Base-by-base conservation (phyloP, 2,329 filamentous ascomycete genomes). In the Sclerotinia trifoliorum region DNA sequence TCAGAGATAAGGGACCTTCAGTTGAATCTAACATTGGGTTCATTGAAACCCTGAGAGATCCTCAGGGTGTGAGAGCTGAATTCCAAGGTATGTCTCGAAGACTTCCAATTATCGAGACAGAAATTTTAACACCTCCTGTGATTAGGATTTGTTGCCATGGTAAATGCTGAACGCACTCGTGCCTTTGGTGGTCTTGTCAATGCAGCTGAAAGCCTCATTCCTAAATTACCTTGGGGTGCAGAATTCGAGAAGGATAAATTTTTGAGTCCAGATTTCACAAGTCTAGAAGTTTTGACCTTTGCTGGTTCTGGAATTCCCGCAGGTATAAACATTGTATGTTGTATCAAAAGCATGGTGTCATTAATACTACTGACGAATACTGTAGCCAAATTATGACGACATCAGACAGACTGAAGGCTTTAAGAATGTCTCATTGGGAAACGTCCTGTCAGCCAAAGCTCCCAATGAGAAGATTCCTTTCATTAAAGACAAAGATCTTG, bases 201-300 rank as follows among this genome's bases (percentile, higher is more conserved):
- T 26, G 89, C 89, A 35, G 94, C 95, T 0, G 90, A 93, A 15
- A 83, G 83, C 57, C 89, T 97, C 77, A 97, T 99, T 64, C 92
- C 93, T 8, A 88, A 96, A 71, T 82, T 99, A 19, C 95, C 95
- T 0, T 99, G 95, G 95, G 82, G 84, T 48, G 85, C 86, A 58
- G 91, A 92, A 0, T 99, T 98, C 73, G 95, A 99, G 78, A 98
- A 98, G 80, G 94, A 97, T 82, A 93, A 91, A 76, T 99, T 99
- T 80, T 81, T 96, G 48, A 94, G 92, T 65, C 95, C 95, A 0
- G 95, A 99, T 78, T 99, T 99, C 77, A 98, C 95, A 0, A 95
- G 91, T 13, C 84, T 98, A 1, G 95, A 99, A 78, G 93, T 97
- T 3, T 80, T 97, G 70, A 93, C 90, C 0, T 97, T 97, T 74